Conservation (phyloP, 2,329 filamentous ascomycete species). For the Scleromitrula shiraiana region DNA sequence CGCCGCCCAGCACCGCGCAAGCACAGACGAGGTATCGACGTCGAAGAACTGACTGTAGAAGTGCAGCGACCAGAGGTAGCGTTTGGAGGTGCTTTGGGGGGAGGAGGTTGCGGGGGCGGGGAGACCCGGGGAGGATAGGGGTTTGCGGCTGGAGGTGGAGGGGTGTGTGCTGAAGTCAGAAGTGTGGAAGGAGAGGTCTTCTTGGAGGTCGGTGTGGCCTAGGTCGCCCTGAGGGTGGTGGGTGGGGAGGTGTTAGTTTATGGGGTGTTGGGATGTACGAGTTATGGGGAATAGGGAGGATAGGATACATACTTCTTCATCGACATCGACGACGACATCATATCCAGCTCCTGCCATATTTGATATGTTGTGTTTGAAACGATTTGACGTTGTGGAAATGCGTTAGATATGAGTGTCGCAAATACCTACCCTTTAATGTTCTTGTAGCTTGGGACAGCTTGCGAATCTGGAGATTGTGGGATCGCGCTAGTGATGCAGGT, state of each 20-base stretch:
- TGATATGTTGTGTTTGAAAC: neutral
- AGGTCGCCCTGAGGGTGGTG: conserved; percentile 74
- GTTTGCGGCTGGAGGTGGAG: conserved; percentile 35
- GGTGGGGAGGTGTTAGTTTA: conserved; percentile 11
- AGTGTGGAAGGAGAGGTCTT: conserved; percentile 97
- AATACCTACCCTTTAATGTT: neutral
- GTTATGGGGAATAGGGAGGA: neutral
- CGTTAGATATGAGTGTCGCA: neutral
- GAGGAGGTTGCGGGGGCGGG: conserved; percentile 50
- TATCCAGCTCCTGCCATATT: conserved; percentile 58
- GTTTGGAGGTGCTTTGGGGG: conserved; percentile 53
- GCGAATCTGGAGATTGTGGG: conserved; percentile 13
- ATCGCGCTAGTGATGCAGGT: conserved; percentile 7
- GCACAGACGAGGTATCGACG: conserved; percentile 85
- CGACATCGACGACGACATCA: conserved; percentile 95
- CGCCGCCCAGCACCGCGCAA: conserved; percentile 80
- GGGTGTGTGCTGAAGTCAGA: conserved; percentile 67
- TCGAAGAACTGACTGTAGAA: conserved; percentile 99
- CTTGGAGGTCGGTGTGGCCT: conserved; percentile 94
- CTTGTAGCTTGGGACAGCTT: conserved; percentile 19
- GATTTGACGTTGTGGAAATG: neutral
- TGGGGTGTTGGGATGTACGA: neutral
- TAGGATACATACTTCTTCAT: conserved; percentile 66
- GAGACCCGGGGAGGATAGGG: conserved; percentile 37
- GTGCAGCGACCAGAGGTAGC: conserved; percentile 81